Conservation (phyloP, 2,329 filamentous ascomycete species). For the Lasiodiplodia gonubiensis region DNA sequence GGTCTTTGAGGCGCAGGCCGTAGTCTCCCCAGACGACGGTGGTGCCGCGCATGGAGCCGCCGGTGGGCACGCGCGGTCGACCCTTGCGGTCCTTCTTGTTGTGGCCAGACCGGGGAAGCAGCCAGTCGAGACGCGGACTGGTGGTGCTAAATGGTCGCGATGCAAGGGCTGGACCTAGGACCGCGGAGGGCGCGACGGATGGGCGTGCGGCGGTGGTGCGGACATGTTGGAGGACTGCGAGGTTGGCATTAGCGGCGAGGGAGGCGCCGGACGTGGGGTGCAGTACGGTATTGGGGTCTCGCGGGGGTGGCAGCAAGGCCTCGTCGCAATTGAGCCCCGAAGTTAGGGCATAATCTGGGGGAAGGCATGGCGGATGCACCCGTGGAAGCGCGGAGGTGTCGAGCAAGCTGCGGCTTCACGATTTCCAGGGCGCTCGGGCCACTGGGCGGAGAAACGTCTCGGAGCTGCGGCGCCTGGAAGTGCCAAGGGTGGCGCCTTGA, state of each 20-base stretch:
- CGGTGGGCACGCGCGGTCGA: conserved; percentile 83
- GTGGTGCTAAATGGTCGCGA: conserved; percentile 76
- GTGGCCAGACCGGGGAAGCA: conserved; percentile 79
- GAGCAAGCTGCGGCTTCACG: conserved; percentile 30
- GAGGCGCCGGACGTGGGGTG: background rate
- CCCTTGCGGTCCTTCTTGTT: conserved; percentile 90
- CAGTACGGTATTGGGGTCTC: conserved; percentile 21
- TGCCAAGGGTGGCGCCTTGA: conserved; percentile 2
- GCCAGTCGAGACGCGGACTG: conserved; percentile 69
- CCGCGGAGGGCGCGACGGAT: conserved; percentile 36
- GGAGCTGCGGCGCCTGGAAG: conserved; percentile 9
- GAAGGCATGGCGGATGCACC: conserved; percentile 46
- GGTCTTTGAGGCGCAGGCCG: conserved; percentile 89
- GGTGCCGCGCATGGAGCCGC: conserved; percentile 88
- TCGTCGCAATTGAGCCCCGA: conserved; percentile 42
- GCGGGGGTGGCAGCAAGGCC: conserved; percentile 33
- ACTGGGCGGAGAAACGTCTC: conserved; percentile 21
- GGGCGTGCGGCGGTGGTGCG: conserved; percentile 29
- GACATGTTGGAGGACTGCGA: conserved; percentile 29
- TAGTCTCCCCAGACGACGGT: conserved; percentile 97
- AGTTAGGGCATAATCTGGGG: conserved; percentile 44
- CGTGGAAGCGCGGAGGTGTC: conserved; percentile 29
- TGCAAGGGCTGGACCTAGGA: conserved; percentile 26
- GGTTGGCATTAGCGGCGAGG: background rate
- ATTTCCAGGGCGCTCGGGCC: conserved; percentile 22